phyloP scores from a whole-genome alignment of 2,329 filamentous ascomycete species.

The Arthroderma uncinatum region DNA sequence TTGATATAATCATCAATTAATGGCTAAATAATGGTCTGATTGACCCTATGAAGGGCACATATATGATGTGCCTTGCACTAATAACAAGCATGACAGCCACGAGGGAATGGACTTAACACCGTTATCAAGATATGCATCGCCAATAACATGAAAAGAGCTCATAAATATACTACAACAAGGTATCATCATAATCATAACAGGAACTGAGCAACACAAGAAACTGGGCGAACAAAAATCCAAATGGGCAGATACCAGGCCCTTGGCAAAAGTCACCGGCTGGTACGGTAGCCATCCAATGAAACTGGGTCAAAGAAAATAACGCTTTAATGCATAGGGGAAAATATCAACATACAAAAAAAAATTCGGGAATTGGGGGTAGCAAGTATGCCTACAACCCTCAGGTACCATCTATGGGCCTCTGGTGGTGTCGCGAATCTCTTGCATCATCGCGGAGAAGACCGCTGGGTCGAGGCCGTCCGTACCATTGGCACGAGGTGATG shows the following conservation, averaged over 20 bases:
- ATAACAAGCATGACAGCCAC: not conserved
- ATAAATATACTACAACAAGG: conserved; percentile 1
- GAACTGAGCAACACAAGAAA: not conserved
- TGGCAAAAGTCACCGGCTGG: not conserved
- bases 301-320: not conserved
- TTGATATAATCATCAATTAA: not conserved
- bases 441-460: conserved; percentile 12
- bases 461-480: conserved; percentile 8
- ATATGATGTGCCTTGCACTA: not conserved
- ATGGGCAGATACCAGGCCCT: not conserved
- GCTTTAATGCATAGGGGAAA: not conserved
- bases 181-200: conserved; percentile 7
- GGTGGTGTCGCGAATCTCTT: conserved; percentile 9
- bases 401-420: not conserved
- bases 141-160: not conserved
- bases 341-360: not conserved
- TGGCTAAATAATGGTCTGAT: not conserved
- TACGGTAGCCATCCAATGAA: not conserved
- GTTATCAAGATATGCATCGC: not conserved
- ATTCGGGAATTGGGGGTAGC: not conserved
- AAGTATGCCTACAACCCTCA: not conserved
- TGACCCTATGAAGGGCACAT: not conserved
- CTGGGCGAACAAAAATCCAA: not conserved
- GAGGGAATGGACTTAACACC: not conserved
- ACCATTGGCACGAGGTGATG: conserved; percentile 7